Conservation (phyloP, 495 filamentous ascomycete genomes). For the Hyaloscypha finlandica region DNA sequence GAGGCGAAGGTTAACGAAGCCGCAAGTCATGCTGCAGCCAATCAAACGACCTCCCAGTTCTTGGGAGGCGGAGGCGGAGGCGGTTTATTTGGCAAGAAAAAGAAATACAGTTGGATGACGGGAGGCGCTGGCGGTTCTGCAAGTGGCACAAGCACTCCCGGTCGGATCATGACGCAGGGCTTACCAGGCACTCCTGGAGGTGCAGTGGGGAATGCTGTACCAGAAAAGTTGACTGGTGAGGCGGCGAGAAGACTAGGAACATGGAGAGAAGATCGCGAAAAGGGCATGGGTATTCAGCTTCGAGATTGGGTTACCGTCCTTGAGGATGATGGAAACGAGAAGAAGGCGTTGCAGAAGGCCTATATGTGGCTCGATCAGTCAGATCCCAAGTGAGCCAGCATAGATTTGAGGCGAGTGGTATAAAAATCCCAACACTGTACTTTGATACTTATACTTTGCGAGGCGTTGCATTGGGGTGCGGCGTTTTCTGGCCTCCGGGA, state of each 20-base stretch:
- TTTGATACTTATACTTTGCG: conserved; percentile 21
- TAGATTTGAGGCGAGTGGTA: not conserved
- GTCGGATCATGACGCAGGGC: conserved; percentile 34
- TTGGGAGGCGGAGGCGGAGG: conserved; percentile 49
- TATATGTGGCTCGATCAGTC: conserved; percentile 54
- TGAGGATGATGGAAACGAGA: conserved; percentile 60
- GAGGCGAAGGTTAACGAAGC: conserved; percentile 52
- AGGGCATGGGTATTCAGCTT: conserved; percentile 66
- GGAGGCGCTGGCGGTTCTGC: conserved; percentile 28
- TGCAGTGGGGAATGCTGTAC: conserved; percentile 18
- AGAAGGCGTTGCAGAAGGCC: conserved; percentile 52
- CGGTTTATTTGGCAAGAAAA: conserved; percentile 51
- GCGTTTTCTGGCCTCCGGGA: conserved; percentile 13
- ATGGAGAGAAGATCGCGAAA: conserved; percentile 62
- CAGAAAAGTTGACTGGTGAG: conserved; percentile 42
- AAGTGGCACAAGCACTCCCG: conserved; percentile 50
- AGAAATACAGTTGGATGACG: conserved; percentile 63
- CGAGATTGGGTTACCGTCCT: conserved; percentile 67
- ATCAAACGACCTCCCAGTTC: conserved; percentile 55
- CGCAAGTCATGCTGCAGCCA: conserved; percentile 55
- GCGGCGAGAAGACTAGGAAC: conserved; percentile 52
- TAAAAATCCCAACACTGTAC: conserved; percentile 14
- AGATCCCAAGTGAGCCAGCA: conserved; percentile 25
- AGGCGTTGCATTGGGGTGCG: conserved; percentile 29
- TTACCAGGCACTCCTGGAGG: conserved; percentile 33